Evolutionary conservation across 768 basidiomycete genomes (phyloP), one percentile per base, ranked within the genome.

Genomic region (Cyclocybe cylindracea): DNA sequence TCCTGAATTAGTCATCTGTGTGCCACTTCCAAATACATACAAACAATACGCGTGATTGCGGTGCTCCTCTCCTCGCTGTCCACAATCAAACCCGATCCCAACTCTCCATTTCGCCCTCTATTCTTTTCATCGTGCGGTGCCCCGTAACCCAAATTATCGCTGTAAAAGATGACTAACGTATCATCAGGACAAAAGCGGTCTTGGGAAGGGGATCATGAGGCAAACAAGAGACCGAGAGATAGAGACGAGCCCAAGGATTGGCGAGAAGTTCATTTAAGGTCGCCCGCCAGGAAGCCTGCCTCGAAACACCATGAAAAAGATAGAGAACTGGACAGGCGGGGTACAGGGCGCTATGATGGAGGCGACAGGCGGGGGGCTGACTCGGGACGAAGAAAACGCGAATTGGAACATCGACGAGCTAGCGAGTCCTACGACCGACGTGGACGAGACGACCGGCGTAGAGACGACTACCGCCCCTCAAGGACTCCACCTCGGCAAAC

Each of bases 161-260:
- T 63, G 43, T 62, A 50, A 65, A 78, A 79, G 71, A 81, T 90
- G 87, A 84, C 89, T 90, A 88, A 91, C 82, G 71, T 83, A 67
- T 76, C 85, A 77, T 79, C 89, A 90, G 89, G 89, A 78, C 76
- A 79, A 69, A 91, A 91, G 85, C 87, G 89, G 70, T 72, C 85
- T 57, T 83, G 83, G 84, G 87, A 89, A 63, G 85, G 79, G 54
- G 73, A 76, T 64, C 63, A 62, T 62, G 76, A 73, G 48, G 60
- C 69, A 37, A 63, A 79, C 62, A 89, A 89, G 67, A 76, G 85
- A 58, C 73, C 74, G 40, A 76, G 81, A 55, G 79, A 79, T 16
- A 71, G 73, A 55, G 78, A 80, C 29, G 84, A 85, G 31, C 71
- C 75, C 3, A 78, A 78, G 58, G 84, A 87, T 56, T 87, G 88